Conservation (phyloP, 129 eudicot genomes). For the Dittrichia graveolens region DNA sequence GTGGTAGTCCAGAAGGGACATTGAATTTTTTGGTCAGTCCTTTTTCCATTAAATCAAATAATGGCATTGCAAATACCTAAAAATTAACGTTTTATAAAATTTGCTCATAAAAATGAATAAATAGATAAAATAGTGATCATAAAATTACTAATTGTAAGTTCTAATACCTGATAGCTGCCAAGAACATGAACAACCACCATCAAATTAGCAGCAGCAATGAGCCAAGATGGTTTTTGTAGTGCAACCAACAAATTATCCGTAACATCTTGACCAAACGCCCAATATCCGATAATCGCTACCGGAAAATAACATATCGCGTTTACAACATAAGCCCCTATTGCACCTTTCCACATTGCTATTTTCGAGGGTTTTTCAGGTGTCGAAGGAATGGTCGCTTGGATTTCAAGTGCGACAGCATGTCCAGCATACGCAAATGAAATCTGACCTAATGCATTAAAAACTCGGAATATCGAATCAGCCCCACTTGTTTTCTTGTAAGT, state of each 20-base stretch:
- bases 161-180: conserved; percentile 82
- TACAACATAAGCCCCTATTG: conserved; percentile 68
- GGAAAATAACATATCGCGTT: conserved; percentile 87
- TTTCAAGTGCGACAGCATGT: conserved; percentile 85
- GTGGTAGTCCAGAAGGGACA: conserved; percentile 54
- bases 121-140: not conserved
- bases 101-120: not conserved
- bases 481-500: conserved; percentile 63
- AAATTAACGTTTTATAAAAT: not conserved
- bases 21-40: conserved; percentile 41
- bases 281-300: conserved; percentile 83
- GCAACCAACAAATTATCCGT: conserved; percentile 82
- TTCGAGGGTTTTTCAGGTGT: conserved; percentile 83
- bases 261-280: conserved; percentile 93
- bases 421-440: conserved; percentile 90
- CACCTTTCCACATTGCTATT: conserved; percentile 91
- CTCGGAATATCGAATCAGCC: conserved; percentile 60
- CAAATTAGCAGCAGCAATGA: conserved; percentile 85
- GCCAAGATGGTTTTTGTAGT: conserved; percentile 79
- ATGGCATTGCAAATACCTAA: conserved; percentile 96
- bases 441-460: conserved; percentile 86
- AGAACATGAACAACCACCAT: conserved; percentile 96
- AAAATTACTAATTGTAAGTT: not conserved
- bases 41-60: conserved; percentile 71
- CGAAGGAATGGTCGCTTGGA: conserved; percentile 95